Percentiles rank a stretch among this genome's conserved stretches.
Evolutionary conservation across 2,329 filamentous ascomycete genomes (phyloP).

Genomic region (Penicillium sclerotigenum): DNA sequence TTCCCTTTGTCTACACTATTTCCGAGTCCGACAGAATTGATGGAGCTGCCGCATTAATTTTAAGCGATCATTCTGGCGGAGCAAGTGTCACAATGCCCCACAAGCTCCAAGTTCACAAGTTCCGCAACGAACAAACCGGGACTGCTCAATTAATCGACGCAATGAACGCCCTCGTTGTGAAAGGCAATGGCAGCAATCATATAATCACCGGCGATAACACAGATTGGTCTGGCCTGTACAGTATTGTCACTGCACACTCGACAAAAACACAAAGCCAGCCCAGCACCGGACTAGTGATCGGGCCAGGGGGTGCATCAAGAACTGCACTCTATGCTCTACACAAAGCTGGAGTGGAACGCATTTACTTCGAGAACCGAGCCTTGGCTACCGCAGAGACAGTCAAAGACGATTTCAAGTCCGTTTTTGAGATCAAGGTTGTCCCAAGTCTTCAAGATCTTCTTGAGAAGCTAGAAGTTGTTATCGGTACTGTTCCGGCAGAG

Average conservation of each 20-base stretch:
- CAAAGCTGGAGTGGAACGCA: slow-evolving; percentile 28
- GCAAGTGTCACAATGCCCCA: too few relatives aligned
- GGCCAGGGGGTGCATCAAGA: slow-evolving; percentile 44
- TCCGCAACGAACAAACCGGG: slow-evolving; percentile 38
- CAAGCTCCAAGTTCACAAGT: slow-evolving; percentile 6
- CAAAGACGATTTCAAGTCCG: slow-evolving; percentile 6
- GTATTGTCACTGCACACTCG: slow-evolving; percentile 25
- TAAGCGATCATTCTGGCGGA: too few relatives aligned
- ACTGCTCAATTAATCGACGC: slow-evolving; percentile 38
- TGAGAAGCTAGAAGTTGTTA: slow-evolving; percentile 17
- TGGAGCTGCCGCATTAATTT: too few relatives aligned
- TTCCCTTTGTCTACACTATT: too few relatives aligned
- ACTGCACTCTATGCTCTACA: slow-evolving; percentile 41
- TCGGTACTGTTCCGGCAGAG: slow-evolving; percentile 22
- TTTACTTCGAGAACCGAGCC: slow-evolving; percentile 40
- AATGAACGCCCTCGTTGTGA: slow-evolving; percentile 21
- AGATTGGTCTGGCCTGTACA: slow-evolving; percentile 44
- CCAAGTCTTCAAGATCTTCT: slow-evolving; percentile 9
- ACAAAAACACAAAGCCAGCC: slow-evolving; percentile 8
- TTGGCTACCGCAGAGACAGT: slow-evolving; percentile 8
- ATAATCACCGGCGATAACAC: slow-evolving; percentile 43
- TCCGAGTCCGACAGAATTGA: too few relatives aligned
- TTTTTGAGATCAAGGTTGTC: slow-evolving; percentile 9
- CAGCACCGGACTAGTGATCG: slow-evolving; percentile 38
- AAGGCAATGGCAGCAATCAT: slow-evolving; percentile 12